Conservation (phyloP, 2,329 filamentous ascomycete genomes). For the Byssoonygena ceratinophila region DNA sequence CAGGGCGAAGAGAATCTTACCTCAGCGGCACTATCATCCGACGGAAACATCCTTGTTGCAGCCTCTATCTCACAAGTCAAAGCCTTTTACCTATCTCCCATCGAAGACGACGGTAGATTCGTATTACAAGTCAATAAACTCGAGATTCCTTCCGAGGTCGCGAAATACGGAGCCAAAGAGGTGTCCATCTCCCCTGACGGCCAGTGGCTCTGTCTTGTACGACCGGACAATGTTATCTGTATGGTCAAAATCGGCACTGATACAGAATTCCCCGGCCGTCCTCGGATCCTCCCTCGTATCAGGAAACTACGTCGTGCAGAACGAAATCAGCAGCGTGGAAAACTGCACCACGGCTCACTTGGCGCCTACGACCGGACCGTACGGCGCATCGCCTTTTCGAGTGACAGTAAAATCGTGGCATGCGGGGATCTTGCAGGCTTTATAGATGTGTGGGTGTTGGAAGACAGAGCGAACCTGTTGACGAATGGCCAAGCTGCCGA, state of each 20-base stretch:
- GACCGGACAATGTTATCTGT: slow-evolving; percentile 50
- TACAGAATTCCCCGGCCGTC: slow-evolving; percentile 34
- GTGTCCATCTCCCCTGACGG: slow-evolving; percentile 44
- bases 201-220: slow-evolving; percentile 42
- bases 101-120: slow-evolving; percentile 44
- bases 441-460: slow-evolving; percentile 74
- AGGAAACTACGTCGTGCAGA: slow-evolving; percentile 32
- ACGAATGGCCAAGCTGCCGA: slow-evolving; percentile 27
- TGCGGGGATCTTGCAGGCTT: slow-evolving; percentile 72
- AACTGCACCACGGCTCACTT: slow-evolving; percentile 53
- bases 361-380: slow-evolving; percentile 70
- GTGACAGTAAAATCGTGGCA: slow-evolving; percentile 68
- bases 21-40: slow-evolving; percentile 58
- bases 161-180: slow-evolving; percentile 54
- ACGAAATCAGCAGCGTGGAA: slow-evolving; percentile 29
- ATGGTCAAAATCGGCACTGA: slow-evolving; percentile 41
- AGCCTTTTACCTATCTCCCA: slow-evolving; percentile 57
- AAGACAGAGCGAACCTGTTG: slow-evolving; percentile 42
- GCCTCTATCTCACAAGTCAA: slow-evolving; percentile 66
- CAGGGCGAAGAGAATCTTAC: slow-evolving; percentile 72
- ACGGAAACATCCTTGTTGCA: slow-evolving; percentile 64
- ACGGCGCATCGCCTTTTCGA: slow-evolving; percentile 63
- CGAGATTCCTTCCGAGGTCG: slow-evolving; percentile 48
- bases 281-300: slow-evolving; percentile 36
- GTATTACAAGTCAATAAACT: slow-evolving; percentile 62